Base-by-base conservation (phyloP, 495 filamentous ascomycete species). In the Chaetomidium leptoderma region DNA sequence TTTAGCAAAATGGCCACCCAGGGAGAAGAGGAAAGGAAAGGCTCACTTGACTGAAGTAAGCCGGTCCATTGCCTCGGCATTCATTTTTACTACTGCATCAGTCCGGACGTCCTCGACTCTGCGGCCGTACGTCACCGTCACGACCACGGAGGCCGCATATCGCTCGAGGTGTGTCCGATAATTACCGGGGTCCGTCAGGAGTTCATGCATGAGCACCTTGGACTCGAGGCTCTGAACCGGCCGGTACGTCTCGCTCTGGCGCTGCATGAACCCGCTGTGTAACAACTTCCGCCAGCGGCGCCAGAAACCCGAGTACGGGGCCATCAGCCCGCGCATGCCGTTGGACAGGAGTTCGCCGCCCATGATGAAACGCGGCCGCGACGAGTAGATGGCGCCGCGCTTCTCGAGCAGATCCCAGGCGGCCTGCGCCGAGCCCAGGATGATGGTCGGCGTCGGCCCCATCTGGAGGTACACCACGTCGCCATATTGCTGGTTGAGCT, bases 391-490 rank as follows among this genome's bases (percentile, higher is more conserved):
- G 24, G 67, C 66, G 4, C 78, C 79, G 43, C 76, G 71, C 57
- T 79, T 79, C 58, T 83, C 80, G 21, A 83, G 66, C 5, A 76
- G 59, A 21, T 77, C 75, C 48, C 73, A 78, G n/a, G 83, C 83
- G 16, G 84, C 76, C 14, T 82, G 74, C 0, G 83, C 82, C 23
- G 86, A 84, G 2, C 80, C 83, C 30, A 87, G 74, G 46, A 86
- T 74, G 51, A 88, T 78, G 27, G 84, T 87, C 2, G 83, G 81
- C 19, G 77, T 75, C 6, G 82, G 76, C 0, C 85, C 85, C 51
- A 84, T 75, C 77, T 83, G 84, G 9, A 88, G 72, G 6, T 83
- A 86, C 57, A 83, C 81, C 4, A 85, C 82, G 29, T 80, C 79
- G 23, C 81, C 81, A 60, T 83, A 81, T 42, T 66, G 63, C 50